Evolutionary conservation across 352 stramenopile genomes (phyloP), one percentile per base, ranked within the genome.

Genomic region (Phytophthora tubulina): DNA sequence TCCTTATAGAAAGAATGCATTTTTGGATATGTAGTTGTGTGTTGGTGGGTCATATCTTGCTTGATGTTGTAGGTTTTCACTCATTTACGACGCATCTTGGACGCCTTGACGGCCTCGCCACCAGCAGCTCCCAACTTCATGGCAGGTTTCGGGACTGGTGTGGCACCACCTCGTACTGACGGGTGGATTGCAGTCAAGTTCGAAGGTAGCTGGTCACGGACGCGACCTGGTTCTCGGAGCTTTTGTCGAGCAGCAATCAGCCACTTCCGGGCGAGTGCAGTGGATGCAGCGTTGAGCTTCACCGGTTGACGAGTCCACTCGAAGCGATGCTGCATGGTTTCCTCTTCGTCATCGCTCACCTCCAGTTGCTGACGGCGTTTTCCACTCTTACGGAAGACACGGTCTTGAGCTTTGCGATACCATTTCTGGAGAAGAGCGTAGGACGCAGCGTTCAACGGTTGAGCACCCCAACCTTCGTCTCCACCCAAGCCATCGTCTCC

Each of bases 341-440:
- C 89, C 42, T 97, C 89, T 59, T 97, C 91, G 58, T 97, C 90
- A 71, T 97, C 91, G 51, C 89, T 96, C 44, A 97, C 86, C 45
- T 97, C 84, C 10, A 93, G 63, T 52, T 81, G 70, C 35, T 81
- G 84, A 42, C 81, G 85, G 1, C 80, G 76, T 17, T 88, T 85
- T 48, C 86, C 89, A 45, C 75, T 78, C 63, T 90, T 88, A 32
- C 87, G 90, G 57, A 96, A 97, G 8, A 98, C 75, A n/a, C 88
- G 92, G 36, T 96, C 85, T 72, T 98, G 90, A 10, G 96, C 96
- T 46, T 90, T 91, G 35, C 76, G 80, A 75, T 98, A 97, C 96
- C 96, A 99, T 54, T 94, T 90, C 42, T 97, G 82, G 56, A 98
- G 84, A 35, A 99, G 85, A 14, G 94, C 93, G 38, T 90, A 91